A percentile compares a stretch with the other conserved stretches of the same genome.
Evolutionary conservation across 257 asterid species (phyloP).

Genomic region (Lantana camara): DNA sequence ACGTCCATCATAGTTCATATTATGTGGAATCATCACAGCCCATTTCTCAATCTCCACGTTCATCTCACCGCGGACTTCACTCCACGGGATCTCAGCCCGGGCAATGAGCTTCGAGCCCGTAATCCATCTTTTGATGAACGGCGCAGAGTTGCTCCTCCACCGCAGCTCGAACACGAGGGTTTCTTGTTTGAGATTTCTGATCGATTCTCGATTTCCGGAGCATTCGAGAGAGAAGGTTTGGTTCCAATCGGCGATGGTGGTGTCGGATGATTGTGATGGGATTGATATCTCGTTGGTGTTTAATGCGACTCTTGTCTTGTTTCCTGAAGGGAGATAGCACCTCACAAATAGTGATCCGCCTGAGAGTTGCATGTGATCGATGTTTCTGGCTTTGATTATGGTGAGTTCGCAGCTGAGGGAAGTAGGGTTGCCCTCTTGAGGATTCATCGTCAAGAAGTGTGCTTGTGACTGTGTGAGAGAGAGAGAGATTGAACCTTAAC

Average conservation of each 20-base stretch:
- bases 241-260: slow-evolving; percentile 37
- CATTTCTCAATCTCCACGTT: slow-evolving; percentile 51
- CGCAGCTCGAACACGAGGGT: slow-evolving; percentile 54
- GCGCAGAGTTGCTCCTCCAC: slow-evolving; percentile 31
- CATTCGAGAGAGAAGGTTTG: slow-evolving; percentile 55
- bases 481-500: not conserved
- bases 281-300: slow-evolving; percentile 36
- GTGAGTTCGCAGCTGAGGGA: slow-evolving; percentile 41
- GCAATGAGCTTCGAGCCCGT: slow-evolving; percentile 55
- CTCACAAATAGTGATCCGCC: slow-evolving; percentile 50
- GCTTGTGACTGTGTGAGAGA: not conserved
- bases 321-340: slow-evolving; percentile 57
- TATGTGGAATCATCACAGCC: slow-evolving; percentile 38
- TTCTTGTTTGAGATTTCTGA: slow-evolving; percentile 39
- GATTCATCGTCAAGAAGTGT: slow-evolving; percentile 34
- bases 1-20: not conserved
- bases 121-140: slow-evolving; percentile 40
- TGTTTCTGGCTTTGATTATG: slow-evolving; percentile 54
- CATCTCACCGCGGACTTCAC: slow-evolving; percentile 25
- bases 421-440: slow-evolving; percentile 20
- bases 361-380: slow-evolving; percentile 27
- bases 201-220: slow-evolving; percentile 39
- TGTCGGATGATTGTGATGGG: slow-evolving; percentile 41
- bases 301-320: slow-evolving; percentile 39
- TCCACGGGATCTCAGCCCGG: slow-evolving; percentile 58